Conservation (phyloP, 1,139 yeast species). For the Lodderomyces theae region DNA sequence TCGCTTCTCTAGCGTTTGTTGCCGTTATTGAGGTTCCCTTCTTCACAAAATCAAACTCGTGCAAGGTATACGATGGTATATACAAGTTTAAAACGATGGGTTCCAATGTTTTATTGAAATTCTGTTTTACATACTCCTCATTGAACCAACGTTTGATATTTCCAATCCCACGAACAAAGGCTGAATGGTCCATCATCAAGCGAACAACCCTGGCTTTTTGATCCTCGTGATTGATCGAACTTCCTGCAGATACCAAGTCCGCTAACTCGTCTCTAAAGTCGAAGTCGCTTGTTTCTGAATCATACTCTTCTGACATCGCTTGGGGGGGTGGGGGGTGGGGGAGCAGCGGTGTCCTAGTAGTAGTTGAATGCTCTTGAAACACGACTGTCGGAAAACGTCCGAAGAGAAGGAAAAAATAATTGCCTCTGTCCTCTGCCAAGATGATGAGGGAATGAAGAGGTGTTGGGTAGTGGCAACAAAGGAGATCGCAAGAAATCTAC, state of each 20-base stretch:
- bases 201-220: slow-evolving; percentile 11
- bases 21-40: slow-evolving; percentile 55
- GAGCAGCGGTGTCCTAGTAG: slow-evolving; percentile 1
- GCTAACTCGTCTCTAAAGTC: slow-evolving; percentile 14
- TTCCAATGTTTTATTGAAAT: slow-evolving; percentile 17
- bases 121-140: slow-evolving; percentile 30
- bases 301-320: slow-evolving; percentile 13
- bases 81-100: slow-evolving; percentile 29
- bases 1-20: slow-evolving; percentile 56
- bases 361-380: neutral
- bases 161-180: slow-evolving; percentile 58
- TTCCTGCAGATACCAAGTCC: neutral
- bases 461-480: no score
- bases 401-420: neutral
- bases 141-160: slow-evolving; percentile 58
- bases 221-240: neutral
- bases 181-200: slow-evolving; percentile 56
- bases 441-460: no score
- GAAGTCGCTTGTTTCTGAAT: slow-evolving; percentile 10
- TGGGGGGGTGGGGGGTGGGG: no score
- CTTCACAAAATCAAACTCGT: slow-evolving; percentile 54
- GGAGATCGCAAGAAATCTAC: no score
- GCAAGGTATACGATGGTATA: slow-evolving; percentile 55
- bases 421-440: no score
- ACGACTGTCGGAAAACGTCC: neutral